Percentiles rank a stretch among this genome's conserved stretches.
These are phyloP conservation scores for Phytophthora pini DNA, from an alignment of 352 stramenopile species.

Conservation along the genomic window DNA sequence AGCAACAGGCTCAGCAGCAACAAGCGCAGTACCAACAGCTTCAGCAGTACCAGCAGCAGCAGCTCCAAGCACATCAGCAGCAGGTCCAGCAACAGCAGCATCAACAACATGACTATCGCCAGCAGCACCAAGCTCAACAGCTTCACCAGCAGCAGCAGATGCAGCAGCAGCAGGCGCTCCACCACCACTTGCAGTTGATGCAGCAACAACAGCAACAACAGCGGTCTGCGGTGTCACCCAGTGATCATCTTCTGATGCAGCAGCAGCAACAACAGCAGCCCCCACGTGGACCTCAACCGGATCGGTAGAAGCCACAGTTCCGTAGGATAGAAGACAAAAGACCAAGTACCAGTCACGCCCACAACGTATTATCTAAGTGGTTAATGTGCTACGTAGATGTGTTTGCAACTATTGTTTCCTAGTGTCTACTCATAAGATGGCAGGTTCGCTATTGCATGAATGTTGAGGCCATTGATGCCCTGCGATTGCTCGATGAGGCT, in stretches of 20 bases:
- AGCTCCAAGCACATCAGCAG: constrained; percentile 58
- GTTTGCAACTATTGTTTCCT: constrained; percentile 15
- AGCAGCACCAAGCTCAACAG: constrained; percentile 51
- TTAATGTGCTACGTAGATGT: constrained; percentile 37
- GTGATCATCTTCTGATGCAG: constrained; percentile 41
- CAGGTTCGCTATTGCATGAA: too few relatives aligned
- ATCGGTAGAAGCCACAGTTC: constrained; percentile 22
- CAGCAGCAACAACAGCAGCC: constrained; percentile 41
- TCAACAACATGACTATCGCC: constrained; percentile 42
- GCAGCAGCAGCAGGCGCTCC: constrained; percentile 54
- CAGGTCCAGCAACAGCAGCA: constrained; percentile 44
- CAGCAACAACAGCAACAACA: constrained; percentile 53
- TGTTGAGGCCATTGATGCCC: too few relatives aligned
- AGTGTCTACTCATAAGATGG: too few relatives aligned
- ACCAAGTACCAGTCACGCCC: constrained; percentile 14
- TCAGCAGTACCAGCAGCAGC: constrained; percentile 59
- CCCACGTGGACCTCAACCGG: constrained; percentile 31
- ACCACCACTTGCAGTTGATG: constrained; percentile 60
- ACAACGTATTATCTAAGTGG: constrained; percentile 38
- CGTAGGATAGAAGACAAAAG: constrained; percentile 29
- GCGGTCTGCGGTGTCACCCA: constrained; percentile 33
- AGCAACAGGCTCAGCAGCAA: constrained; percentile 54
- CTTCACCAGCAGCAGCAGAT: constrained; percentile 67
- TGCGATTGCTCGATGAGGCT: too few relatives aligned
- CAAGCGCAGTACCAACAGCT: constrained; percentile 58